Percentiles rank a stretch among this genome's conserved stretches.
Conservation (phyloP, 1,284 basidiomycete genomes). For the Malassezia obtusa region DNA sequence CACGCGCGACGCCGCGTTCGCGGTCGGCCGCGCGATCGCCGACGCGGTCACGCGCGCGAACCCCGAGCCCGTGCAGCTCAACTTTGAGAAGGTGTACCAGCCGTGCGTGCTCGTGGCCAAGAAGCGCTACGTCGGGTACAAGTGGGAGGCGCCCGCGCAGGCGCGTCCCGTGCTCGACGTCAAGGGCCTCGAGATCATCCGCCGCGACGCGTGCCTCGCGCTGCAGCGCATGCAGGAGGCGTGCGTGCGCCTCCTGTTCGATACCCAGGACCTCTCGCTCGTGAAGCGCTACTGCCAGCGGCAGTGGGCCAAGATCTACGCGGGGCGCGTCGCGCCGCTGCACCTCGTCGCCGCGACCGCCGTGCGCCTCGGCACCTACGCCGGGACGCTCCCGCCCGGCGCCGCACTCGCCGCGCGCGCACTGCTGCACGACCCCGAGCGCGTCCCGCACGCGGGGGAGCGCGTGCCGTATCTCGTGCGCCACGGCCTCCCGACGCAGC, state of each 20-base stretch:
- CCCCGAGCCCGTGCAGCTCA: slow-evolving; percentile 82
- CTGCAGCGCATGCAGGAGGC: slow-evolving; percentile 44
- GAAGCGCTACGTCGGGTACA: slow-evolving; percentile 93
- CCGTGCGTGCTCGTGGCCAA: slow-evolving; percentile 89
- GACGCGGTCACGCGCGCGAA: slow-evolving; percentile 75
- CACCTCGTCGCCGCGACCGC: slow-evolving; percentile 93
- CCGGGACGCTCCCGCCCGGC: slow-evolving; percentile 79
- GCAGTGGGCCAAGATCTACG: slow-evolving; percentile 75
- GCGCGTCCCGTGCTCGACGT: slow-evolving; percentile 76
- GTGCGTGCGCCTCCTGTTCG: slow-evolving; percentile 59
- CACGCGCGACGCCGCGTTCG: slow-evolving; percentile 84
- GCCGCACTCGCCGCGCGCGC: slow-evolving; percentile 72
- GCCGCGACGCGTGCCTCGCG: slow-evolving; percentile 58
- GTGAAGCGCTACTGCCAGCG: slow-evolving; percentile 79
- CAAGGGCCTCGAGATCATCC: slow-evolving; percentile 93
- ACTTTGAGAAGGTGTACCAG: slow-evolving; percentile 96
- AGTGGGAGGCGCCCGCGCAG: slow-evolving; percentile 76
- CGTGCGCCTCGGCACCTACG: slow-evolving; percentile 65
- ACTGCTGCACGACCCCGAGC: slow-evolving; percentile 64
- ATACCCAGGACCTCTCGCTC: slow-evolving; percentile 72
- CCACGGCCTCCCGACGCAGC: slow-evolving; percentile 59
- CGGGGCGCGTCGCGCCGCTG: slow-evolving; percentile 68
- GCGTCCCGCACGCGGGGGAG: slow-evolving; percentile 79
- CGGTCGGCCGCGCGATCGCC: slow-evolving; percentile 82
- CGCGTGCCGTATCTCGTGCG: slow-evolving; percentile 82